A percentile compares a stretch with the other conserved stretches of the same genome.
Conservation (phyloP, 2,329 filamentous ascomycete genomes). For the Emericellopsis atlantica region DNA sequence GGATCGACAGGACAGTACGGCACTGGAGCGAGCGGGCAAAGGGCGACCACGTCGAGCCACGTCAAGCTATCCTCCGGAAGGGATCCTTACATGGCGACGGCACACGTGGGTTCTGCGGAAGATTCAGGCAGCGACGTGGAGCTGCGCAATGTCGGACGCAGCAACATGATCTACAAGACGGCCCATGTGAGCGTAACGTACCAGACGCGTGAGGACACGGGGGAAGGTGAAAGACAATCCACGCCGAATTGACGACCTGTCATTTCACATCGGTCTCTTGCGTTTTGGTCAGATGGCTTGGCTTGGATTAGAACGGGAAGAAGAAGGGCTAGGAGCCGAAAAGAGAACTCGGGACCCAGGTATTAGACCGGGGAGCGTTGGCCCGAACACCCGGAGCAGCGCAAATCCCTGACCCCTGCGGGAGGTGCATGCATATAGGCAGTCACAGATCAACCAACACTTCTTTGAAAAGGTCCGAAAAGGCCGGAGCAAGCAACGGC, state of each 20-base stretch:
- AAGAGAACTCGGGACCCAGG: too few species aligned
- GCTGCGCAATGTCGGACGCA: conserved; percentile 5
- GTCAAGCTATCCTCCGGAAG: conserved; percentile 8
- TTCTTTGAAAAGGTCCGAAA: too few species aligned
- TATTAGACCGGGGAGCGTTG: neutral
- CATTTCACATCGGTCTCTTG: too few species aligned
- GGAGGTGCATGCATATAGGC: neutral
- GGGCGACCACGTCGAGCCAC: conserved; percentile 4
- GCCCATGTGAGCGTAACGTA: conserved; percentile 9
- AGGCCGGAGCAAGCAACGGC: too few species aligned
- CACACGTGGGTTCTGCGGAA: conserved; percentile 4
- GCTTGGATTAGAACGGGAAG: too few species aligned
- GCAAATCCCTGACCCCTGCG: neutral
- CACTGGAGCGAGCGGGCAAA: conserved; percentile 3
- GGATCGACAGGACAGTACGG: conserved; percentile 3
- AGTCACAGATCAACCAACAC: too few species aligned
- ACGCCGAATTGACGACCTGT: neutral
- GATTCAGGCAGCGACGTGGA: conserved; percentile 9
- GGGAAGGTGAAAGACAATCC: neutral
- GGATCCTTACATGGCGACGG: conserved; percentile 6
- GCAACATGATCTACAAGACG: conserved; percentile 8
- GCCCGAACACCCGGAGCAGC: neutral
- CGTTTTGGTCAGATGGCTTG: too few species aligned
- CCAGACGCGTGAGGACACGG: conserved; percentile 4
- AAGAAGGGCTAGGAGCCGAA: too few species aligned